Evolutionary conservation across 2,329 filamentous ascomycete genomes (phyloP).

Genomic region (Neofusicoccum parvum): DNA sequence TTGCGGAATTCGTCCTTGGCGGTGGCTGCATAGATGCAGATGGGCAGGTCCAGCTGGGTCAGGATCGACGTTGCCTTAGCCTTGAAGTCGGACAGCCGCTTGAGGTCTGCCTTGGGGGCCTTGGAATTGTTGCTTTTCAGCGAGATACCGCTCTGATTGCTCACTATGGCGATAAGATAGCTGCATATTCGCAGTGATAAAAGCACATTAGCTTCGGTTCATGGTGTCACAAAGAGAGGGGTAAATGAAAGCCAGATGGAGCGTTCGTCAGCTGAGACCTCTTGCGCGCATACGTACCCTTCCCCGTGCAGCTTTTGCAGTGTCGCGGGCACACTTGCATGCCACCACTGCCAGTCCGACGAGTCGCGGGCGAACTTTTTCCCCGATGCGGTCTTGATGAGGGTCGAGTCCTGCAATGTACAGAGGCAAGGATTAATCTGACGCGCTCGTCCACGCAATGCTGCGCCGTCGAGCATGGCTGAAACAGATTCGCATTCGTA

Average conservation of each 20-base stretch:
- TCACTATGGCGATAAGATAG: constrained; percentile 77
- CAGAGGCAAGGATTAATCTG: constrained; percentile 15
- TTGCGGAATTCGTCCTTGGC: constrained; percentile 81
- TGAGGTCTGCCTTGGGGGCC: constrained; percentile 65
- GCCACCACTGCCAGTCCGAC: constrained; percentile 95
- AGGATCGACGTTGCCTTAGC: constrained; percentile 73
- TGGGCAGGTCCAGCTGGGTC: constrained; percentile 71
- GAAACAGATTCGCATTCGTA: constrained; percentile 18
- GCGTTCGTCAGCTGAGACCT: constrained; percentile 22
- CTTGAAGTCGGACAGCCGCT: constrained; percentile 79
- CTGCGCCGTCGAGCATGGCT: constrained; percentile 1
- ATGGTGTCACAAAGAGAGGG: constrained; percentile 19
- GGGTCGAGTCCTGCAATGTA: constrained; percentile 72
- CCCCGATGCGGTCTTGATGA: constrained; percentile 78
- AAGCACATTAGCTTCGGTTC: constrained; percentile 14
- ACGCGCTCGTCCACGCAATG: background rate
- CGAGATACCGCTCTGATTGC: constrained; percentile 84
- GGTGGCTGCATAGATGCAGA: constrained; percentile 84
- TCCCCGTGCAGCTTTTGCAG: constrained; percentile 71
- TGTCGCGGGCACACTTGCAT: constrained; percentile 66
- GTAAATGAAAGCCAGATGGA: constrained; percentile 16
- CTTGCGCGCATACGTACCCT: constrained; percentile 52
- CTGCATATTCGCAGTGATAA: constrained; percentile 43
- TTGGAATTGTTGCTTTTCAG: constrained; percentile 76
- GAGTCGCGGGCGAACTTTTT: constrained; percentile 73